Percentiles rank a stretch among this genome's conserved stretches.
phyloP scores from a whole-genome alignment of 331 rosid genomes.

The Malus hybrid region DNA sequence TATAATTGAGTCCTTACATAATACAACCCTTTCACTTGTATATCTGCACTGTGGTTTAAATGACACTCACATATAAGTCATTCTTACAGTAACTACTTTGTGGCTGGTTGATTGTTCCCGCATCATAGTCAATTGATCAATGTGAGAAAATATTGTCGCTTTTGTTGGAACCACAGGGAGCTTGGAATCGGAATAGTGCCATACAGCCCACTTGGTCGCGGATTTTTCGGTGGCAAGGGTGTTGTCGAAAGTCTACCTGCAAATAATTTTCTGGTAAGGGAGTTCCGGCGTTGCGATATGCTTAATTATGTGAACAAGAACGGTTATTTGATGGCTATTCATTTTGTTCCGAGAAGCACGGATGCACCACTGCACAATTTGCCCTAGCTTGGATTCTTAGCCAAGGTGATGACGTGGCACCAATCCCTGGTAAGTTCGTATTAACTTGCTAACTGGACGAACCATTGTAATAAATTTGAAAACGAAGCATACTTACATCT shows the following conservation, averaged over 20 bases:
- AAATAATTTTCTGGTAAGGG: not conserved
- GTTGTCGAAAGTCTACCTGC: slow-evolving; percentile 13
- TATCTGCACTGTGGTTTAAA: too few relatives aligned
- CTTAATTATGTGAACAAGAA: too few relatives aligned
- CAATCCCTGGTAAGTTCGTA: slow-evolving; percentile 15
- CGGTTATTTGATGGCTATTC: not conserved
- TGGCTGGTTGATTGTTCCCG: too few relatives aligned
- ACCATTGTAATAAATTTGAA: not conserved
- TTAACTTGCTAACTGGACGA: not conserved
- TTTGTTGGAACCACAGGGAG: slow-evolving; percentile 28
- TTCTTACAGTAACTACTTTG: too few relatives aligned
- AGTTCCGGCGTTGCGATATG: too few relatives aligned
- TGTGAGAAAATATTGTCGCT: not conserved
- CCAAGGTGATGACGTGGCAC: too few relatives aligned
- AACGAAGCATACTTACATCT: not conserved
- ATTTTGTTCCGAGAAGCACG: not conserved
- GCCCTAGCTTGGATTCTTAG: too few relatives aligned
- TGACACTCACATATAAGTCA: too few relatives aligned
- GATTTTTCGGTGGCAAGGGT: slow-evolving; percentile 20
- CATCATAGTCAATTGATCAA: not conserved
- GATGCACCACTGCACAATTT: too few relatives aligned
- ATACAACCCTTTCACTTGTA: too few relatives aligned
- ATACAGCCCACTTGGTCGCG: slow-evolving; percentile 22
- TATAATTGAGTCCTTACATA: too few relatives aligned
- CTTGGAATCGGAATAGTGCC: slow-evolving; percentile 24